Conservation (phyloP, 2,329 filamentous ascomycete genomes). For the Orbilia oligospora region DNA sequence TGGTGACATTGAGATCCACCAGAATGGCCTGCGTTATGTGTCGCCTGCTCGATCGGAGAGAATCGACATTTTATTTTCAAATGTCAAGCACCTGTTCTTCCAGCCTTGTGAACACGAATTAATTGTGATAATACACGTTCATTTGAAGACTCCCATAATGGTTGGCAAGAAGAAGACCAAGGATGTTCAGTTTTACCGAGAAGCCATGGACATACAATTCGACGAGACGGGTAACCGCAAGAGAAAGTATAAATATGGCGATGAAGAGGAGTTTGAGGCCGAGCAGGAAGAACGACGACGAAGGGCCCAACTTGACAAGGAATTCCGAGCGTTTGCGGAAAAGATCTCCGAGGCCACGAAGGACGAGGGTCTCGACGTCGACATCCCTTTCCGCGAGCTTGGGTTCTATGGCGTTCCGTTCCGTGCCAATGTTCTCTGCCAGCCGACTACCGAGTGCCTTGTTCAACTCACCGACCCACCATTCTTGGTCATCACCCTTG, state of each 20-base stretch:
- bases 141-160: conserved; percentile 97
- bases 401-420: conserved; percentile 97
- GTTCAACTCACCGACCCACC: conserved; percentile 97
- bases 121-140: conserved; percentile 97
- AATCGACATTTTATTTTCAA: conserved; percentile 96
- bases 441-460: conserved; percentile 95
- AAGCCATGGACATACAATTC: conserved; percentile 98
- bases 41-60: conserved; percentile 83
- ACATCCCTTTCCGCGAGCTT: conserved; percentile 96
- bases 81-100: conserved; percentile 98
- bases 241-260: conserved; percentile 96
- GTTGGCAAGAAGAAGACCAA: conserved; percentile 99
- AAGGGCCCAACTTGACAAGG: conserved; percentile 89
- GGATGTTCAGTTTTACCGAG: conserved; percentile 97
- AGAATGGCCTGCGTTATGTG: conserved; percentile 97
- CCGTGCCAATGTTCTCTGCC: conserved; percentile 93
- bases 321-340: conserved; percentile 96
- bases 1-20: conserved; percentile 96
- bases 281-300: conserved; percentile 96
- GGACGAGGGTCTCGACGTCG: conserved; percentile 85
- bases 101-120: conserved; percentile 96
- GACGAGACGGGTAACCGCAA: conserved; percentile 98
- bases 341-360: conserved; percentile 97
- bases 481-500: conserved; percentile 94
- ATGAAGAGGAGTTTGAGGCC: conserved; percentile 98